These are phyloP conservation scores for Paecilomyces sp. DNA, from an alignment of 2,329 filamentous ascomycete species.

Conservation along the genomic window DNA sequence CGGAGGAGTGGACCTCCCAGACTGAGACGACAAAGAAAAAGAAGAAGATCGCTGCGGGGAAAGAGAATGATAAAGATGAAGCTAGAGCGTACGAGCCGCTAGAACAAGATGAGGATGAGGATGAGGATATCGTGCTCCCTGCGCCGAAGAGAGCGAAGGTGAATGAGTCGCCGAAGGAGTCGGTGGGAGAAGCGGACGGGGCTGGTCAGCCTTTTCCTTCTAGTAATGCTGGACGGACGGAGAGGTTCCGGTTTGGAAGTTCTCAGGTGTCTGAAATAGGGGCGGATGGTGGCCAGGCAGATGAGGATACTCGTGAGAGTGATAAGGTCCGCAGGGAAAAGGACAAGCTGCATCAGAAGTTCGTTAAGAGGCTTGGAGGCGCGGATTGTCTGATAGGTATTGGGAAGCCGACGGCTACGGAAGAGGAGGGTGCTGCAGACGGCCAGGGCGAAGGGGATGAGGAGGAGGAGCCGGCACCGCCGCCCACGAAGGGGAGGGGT, in stretches of 20 bases:
- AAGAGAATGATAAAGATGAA: slow-evolving; percentile 4
- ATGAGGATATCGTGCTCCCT: slow-evolving; percentile 33
- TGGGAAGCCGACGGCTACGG: slow-evolving; percentile 49
- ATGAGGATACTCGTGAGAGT: slow-evolving; percentile 25
- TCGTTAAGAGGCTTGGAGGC: slow-evolving; percentile 83
- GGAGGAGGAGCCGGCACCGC: slow-evolving; percentile 42
- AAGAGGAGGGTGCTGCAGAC: slow-evolving; percentile 51
- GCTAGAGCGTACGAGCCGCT: slow-evolving; percentile 5
- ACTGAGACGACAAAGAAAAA: neutral
- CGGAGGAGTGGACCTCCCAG: slow-evolving; percentile 3
- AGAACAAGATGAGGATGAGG: slow-evolving; percentile 22
- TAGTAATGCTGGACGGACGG: slow-evolving; percentile 44
- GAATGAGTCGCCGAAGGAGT: slow-evolving; percentile 13
- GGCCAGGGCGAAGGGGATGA: slow-evolving; percentile 51
- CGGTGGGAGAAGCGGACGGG: slow-evolving; percentile 5
- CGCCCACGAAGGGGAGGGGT: slow-evolving; percentile 40
- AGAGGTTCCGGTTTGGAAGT: slow-evolving; percentile 53
- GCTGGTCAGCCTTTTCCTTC: slow-evolving; percentile 19
- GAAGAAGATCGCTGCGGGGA: slow-evolving; percentile 2
- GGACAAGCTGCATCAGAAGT: slow-evolving; percentile 69
- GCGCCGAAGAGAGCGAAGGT: slow-evolving; percentile 34
- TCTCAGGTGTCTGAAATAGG: slow-evolving; percentile 36
- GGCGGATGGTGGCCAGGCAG: slow-evolving; percentile 35
- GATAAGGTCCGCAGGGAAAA: slow-evolving; percentile 46
- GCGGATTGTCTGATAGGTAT: slow-evolving; percentile 71